A percentile compares a stretch with the other conserved stretches of the same genome.
These are phyloP conservation scores for Pestalotiopsis sp. DNA, from an alignment of 2,329 filamentous ascomycete genomes.

Conservation along the genomic window DNA sequence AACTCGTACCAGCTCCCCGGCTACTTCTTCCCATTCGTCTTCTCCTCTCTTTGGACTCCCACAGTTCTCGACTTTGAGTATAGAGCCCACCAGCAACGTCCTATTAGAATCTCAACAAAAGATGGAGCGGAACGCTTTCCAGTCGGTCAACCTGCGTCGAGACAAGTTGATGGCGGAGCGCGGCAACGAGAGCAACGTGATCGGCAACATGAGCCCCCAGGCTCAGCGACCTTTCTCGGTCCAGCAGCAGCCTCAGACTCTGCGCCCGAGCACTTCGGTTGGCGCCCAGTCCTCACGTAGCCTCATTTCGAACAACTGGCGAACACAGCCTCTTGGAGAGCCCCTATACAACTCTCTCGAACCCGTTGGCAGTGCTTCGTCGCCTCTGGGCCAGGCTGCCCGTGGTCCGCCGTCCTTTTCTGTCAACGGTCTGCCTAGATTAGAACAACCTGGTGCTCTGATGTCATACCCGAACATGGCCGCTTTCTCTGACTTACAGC, in stretches of 20 bases:
- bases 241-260: constrained; percentile 18
- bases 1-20: constrained; percentile 29
- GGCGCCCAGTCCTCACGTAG: constrained; percentile 18
- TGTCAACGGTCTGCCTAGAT: constrained; percentile 17
- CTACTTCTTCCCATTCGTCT: constrained; percentile 19
- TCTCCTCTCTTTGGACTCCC: constrained; percentile 27
- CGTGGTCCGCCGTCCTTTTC: constrained; percentile 16
- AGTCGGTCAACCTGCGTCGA: constrained; percentile 30
- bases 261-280: constrained; percentile 20
- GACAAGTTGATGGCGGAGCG: constrained; percentile 28
- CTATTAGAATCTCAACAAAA: constrained; percentile 19
- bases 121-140: constrained; percentile 32
- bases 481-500: constrained; percentile 24
- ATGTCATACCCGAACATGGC: constrained; percentile 16
- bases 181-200: constrained; percentile 12
- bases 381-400: constrained; percentile 12
- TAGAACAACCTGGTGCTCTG: constrained; percentile 17
- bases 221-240: constrained; percentile 13
- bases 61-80: constrained; percentile 16
- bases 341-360: constrained; percentile 24
- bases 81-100: constrained; percentile 23
- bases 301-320: constrained; percentile 33
- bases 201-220: constrained; percentile 17
- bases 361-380: background rate
- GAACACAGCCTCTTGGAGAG: constrained; percentile 20